Base-by-base conservation (phyloP, 2,329 filamentous ascomycete genomes). In the Aspergillus terreus region DNA sequence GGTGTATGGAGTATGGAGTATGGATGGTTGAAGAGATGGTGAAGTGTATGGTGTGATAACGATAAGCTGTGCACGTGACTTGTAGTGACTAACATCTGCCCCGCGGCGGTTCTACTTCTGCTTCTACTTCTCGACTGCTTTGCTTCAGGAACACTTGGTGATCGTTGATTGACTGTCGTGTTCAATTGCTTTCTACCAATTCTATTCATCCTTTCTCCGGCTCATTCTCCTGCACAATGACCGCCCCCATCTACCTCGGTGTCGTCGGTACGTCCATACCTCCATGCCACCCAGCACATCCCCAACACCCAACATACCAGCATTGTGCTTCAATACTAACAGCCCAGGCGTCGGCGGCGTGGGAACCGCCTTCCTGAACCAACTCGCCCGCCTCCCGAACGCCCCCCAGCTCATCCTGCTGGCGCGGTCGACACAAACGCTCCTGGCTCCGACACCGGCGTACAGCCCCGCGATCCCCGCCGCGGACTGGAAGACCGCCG, bases 351-450 rank as follows among this genome's bases (percentile, higher is more conserved):
- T 88, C 63, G 94, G 94, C 62, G 92, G 92, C 58, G 94, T 97
- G 56, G 94, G 94, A 66, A 92, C 92, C 73, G 84, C 84, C 75
- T 96, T 97, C 79, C 83, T 97, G 57, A 78, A 80, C 60, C 94
- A 97, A 74, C 84, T 97, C 52, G 78, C 86, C 58, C 76, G 80
- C 57, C 83, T 87, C 56, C 84, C 84, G 36, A 82, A 86, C 40
- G 81, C 83, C 6, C 81, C 96, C 53, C 85, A 82, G 52, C 84
- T 97, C 49, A 83, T 92, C 76, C 89, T 95, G 74, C 85, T 96
- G 62, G 86, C 90, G 50, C 91, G 90, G 50, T 94, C 88, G 71
- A 89, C 85, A 64, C 92, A 91, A 71, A 87, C 89, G 46, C 76
- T 96, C 59, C 88, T 88, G 74, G 84, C 84, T 65, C 74, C 82